Evolutionary conservation across 495 filamentous ascomycete species (phyloP), one percentile per base, ranked within the genome.

Genomic region (Physcia stellaris): DNA sequence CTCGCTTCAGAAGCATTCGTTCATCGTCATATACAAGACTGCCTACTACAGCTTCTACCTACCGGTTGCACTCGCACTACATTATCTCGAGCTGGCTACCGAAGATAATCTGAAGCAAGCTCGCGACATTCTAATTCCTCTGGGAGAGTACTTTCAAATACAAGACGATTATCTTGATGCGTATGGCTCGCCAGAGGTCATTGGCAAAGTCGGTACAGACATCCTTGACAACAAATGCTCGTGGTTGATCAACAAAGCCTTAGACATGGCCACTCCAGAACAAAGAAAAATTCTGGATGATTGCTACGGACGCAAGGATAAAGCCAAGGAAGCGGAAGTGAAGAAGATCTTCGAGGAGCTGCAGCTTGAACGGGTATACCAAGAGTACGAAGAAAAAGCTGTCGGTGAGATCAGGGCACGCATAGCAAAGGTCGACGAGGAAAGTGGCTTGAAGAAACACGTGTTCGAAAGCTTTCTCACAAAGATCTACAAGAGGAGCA

Each of bases 171-270:
- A 87, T 67, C 82, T 98, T 29, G 92, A 98, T 67, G 87, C 85
- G 60, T 98, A 86, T 48, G 92, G 90, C 45, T 77, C 86, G 50
- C 86, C 90, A 18, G 75, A 81, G 46, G 67, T 74, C 50, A 90
- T 98, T 52, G 90, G 90, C 53, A 98, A 98, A 74, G 92, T 98
- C 47, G 90, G 90, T 38, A 98, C 92, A 43, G 90, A 98, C 54
- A 98, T 98, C 55, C 73, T 84, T 66, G 90, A 98, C 60, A 98
- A 98, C 73, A 98, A 98, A 69, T 98, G 90, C 70, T 87, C 81
- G 5, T 98, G 90, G 90, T 58, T 96, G 16, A 70, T 98, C 54
- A 96, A 96, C 68, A 80, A 94, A 60, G 92, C 92, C 30, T 70
- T 96, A 31, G 62, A 75, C 53, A 68, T 76, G 34, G 80, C 76